Evolutionary conservation across 73 alveolate species (phyloP).

Genomic region (Paramecium pentaurelia): DNA sequence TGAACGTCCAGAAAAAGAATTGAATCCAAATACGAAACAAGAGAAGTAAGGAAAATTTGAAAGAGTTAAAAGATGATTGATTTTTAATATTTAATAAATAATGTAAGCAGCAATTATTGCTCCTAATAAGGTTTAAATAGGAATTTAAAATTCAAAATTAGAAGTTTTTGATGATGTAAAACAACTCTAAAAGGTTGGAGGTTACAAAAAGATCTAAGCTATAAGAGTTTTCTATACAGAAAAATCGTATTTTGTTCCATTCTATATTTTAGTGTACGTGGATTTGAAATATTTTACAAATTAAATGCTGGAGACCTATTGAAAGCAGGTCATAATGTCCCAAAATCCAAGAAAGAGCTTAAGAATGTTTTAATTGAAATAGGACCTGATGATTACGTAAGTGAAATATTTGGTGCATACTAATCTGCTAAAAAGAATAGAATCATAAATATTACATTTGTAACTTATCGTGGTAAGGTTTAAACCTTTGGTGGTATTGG

Average conservation of each 20-base stretch:
- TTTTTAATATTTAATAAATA: neutral
- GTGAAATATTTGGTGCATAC: constrained; percentile 17
- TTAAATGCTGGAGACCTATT: neutral
- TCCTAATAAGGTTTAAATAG: neutral
- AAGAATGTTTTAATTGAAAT: neutral
- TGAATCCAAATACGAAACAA: constrained; percentile 2
- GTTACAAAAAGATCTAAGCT: neutral
- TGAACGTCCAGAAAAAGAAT: constrained; percentile 21
- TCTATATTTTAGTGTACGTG: constrained; percentile 15
- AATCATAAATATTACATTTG: constrained; percentile 1
- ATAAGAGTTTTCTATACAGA: constrained; percentile 4
- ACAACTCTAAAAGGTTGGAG: neutral
- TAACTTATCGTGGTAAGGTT: constrained; percentile 20
- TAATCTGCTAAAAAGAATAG: neutral
- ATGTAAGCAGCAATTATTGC: neutral
- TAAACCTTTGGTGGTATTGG: constrained; percentile 1
- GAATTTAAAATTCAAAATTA: neutral
- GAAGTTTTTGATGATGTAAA: constrained; percentile 19
- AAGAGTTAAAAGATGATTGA: constrained; percentile 52
- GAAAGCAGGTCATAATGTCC: constrained; percentile 20
- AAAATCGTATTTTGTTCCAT: neutral
- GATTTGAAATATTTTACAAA: constrained; percentile 38
- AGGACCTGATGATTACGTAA: constrained; percentile 48
- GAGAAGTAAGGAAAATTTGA: constrained; percentile 4
- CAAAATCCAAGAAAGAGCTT: neutral